Conservation (phyloP, 306 rosid species). For the Trifolium pratense region DNA sequence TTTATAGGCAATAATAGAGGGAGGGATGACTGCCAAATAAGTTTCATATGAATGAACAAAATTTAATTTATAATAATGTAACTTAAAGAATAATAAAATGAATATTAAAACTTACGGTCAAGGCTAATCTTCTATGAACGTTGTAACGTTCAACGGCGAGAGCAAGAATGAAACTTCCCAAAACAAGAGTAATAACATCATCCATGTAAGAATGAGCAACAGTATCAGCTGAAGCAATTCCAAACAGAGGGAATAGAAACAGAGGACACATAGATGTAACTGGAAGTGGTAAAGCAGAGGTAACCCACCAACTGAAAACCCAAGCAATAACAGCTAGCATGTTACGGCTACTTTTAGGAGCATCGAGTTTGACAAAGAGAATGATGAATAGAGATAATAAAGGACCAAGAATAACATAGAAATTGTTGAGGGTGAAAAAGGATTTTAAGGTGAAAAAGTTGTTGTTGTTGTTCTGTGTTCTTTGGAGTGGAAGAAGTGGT, state of each 20-base stretch:
- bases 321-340: conserved; percentile 76
- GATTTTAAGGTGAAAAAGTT: conserved; percentile 39
- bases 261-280: conserved; percentile 84
- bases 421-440: conserved; percentile 44
- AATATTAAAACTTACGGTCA: conserved; percentile 45
- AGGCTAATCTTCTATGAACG: conserved; percentile 77
- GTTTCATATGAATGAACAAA: no score
- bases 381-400: conserved; percentile 46
- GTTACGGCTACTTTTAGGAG: conserved; percentile 47
- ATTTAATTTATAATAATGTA: background rate
- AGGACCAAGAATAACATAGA: conserved; percentile 59
- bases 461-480: conserved; percentile 29
- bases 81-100: background rate
- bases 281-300: conserved; percentile 80
- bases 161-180: conserved; percentile 83
- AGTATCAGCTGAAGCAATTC: conserved; percentile 66
- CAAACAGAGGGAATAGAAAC: conserved; percentile 77
- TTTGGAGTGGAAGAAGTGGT: conserved; percentile 60
- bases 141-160: conserved; percentile 90
- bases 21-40: no score
- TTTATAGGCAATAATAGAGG: background rate
- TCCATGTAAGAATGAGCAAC: conserved; percentile 80
- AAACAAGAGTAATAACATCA: conserved; percentile 71
- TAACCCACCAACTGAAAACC: conserved; percentile 84
- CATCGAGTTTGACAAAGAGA: conserved; percentile 67